Percentiles rank a stretch among this genome's conserved stretches.
phyloP scores from a whole-genome alignment of 1,139 yeast species.

The Debaryomycetaceae sp. region DNA sequence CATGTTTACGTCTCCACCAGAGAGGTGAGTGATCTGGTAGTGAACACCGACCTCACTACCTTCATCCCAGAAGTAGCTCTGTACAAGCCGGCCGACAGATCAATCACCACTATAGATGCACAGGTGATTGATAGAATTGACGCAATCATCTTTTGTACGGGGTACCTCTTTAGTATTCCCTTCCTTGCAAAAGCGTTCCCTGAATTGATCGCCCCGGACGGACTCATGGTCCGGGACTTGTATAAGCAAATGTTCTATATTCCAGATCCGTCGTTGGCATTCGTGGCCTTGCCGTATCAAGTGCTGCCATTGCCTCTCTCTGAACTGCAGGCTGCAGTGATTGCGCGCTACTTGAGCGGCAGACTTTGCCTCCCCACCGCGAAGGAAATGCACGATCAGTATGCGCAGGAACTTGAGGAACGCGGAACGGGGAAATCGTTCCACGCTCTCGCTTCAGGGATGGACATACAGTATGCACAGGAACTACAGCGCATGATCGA shows the following conservation, averaged over 20 bases:
- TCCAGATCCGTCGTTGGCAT: constrained; percentile 32
- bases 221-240: constrained; percentile 20
- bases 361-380: constrained; percentile 23
- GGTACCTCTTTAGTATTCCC: constrained; percentile 34
- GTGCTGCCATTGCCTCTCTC: constrained; percentile 38
- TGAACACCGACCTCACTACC: constrained; percentile 7
- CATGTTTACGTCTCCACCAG: constrained; percentile 26
- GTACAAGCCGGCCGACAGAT: constrained; percentile 16
- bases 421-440: constrained; percentile 16
- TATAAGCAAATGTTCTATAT: constrained; percentile 36
- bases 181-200: constrained; percentile 22
- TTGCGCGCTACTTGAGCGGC: constrained; percentile 33
- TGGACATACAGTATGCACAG: constrained; percentile 20
- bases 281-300: constrained; percentile 27
- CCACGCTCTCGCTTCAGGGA: constrained; percentile 19
- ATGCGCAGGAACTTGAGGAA: constrained; percentile 9
- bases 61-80: constrained; percentile 19
- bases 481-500: constrained; percentile 13
- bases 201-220: constrained; percentile 17
- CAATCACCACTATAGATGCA: constrained; percentile 20
- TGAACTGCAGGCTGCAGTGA: constrained; percentile 35
- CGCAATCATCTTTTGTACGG: constrained; percentile 35
- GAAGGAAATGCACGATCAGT: constrained; percentile 18
- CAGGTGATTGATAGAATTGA: constrained; percentile 20
- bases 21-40: constrained; percentile 11